phyloP scores from a whole-genome alignment of 2,329 filamentous ascomycete species.

The Aspergillaceae sp. region DNA sequence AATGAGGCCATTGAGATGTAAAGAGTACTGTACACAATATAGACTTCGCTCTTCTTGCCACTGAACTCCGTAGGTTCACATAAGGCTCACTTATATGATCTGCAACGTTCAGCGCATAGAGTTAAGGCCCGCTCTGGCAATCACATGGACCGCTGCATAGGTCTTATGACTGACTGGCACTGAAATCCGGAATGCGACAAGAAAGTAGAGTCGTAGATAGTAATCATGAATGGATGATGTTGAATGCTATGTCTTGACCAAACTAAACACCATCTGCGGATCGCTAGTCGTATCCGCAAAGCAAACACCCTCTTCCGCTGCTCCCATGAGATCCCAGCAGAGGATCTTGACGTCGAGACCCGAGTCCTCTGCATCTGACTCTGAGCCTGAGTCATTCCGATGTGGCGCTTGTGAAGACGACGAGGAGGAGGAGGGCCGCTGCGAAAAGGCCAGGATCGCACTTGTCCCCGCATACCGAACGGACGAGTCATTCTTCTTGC shows the following conservation, averaged over 20 bases:
- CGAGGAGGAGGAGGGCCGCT: slow-evolving; percentile 9
- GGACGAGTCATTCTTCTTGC: slow-evolving; percentile 21
- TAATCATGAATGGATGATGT: no score
- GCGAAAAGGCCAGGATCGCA: slow-evolving; percentile 34
- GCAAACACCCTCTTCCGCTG: slow-evolving; percentile 37
- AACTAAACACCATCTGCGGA: slow-evolving; percentile 32
- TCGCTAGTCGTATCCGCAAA: slow-evolving; percentile 38
- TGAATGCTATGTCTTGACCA: slow-evolving; percentile 10
- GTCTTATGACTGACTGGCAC: no score
- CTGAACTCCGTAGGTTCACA: no score
- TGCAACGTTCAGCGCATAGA: no score
- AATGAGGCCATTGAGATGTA: no score
- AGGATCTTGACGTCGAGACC: slow-evolving; percentile 31
- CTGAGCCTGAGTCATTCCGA: background rate
- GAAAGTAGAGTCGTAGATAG: no score
- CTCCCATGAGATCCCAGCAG: slow-evolving; percentile 40
- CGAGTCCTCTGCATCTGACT: background rate
- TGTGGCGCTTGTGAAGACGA: background rate
- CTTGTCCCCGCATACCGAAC: slow-evolving; percentile 43
- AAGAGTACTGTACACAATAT: no score
- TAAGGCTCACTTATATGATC: no score
- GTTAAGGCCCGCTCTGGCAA: no score
- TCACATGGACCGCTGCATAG: no score
- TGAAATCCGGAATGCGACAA: no score
- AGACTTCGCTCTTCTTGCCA: no score